Evolutionary conservation across 1,284 basidiomycete genomes (phyloP), one percentile per base, ranked within the genome.

Genomic region (Trichosporon coremiiforme): DNA sequence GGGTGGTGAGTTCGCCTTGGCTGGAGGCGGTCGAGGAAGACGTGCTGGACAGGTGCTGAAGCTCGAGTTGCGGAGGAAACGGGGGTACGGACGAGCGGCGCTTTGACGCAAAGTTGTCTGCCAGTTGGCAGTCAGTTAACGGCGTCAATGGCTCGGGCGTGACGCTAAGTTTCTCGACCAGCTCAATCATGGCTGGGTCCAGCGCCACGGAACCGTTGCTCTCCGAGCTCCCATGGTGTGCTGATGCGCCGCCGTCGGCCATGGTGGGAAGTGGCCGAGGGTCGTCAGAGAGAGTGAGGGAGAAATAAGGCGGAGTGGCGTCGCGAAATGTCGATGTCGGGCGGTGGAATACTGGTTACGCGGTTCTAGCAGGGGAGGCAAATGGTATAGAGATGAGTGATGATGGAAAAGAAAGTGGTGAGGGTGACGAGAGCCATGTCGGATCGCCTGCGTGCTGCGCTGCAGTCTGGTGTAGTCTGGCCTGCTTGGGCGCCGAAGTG

Each of bases 21-120:
- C 57, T 62, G 31, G 57, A 62, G 29, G 29, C 31, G 57, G 57
- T 62, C 57, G 57, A 62, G 31, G 31, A 62, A 13, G 57, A 62
- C 57, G 57, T 62, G 57, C 57, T 62, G 57, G 57, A 62, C 15
- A 62, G 57, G 15, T 62, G 57, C 10, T 62, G 57, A 15, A 62
- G 57, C 17, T 62, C 57, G 29, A 62, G 57, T 33, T 62, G 57
- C 17, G 57, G 57, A 9, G 57, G 57, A 13, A 62, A 33, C 29
- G 8, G 29, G 29, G 29, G 29, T 22, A n/a, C 8, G 10, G 57
- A 62, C 7, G 31, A 33, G 29, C 57, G 57, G n/a, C 29, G 57
- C 29, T 33, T 33, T 4, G 17, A n/a, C 29, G 29, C 57, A 9
- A n/a, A 10, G 7, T 2, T 10, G 31, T 33, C 29, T 13, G 29